These are phyloP conservation scores for Lumnitzera racemosa DNA, from an alignment of 345 rosid genomes.

Conservation along the genomic window DNA sequence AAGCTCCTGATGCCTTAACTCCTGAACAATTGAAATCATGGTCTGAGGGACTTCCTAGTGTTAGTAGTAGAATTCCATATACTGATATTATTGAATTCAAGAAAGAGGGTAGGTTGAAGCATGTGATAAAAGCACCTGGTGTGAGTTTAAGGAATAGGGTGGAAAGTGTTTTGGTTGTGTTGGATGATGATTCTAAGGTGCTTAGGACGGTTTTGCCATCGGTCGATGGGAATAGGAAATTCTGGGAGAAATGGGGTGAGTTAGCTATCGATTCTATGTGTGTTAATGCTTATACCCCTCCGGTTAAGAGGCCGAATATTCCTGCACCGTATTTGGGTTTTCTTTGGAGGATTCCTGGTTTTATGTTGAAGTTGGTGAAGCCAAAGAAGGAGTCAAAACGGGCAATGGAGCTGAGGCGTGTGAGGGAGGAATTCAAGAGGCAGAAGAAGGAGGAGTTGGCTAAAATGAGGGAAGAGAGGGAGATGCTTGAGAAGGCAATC, in stretches of 20 bases:
- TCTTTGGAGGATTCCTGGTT: conserved; percentile 58
- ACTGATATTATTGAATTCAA: conserved; percentile 58
- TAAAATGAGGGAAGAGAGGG: conserved; percentile 54
- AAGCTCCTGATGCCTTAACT: conserved; percentile 43
- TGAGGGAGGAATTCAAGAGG: conserved; percentile 65
- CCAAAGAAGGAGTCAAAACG: conserved; percentile 72
- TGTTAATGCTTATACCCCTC: conserved; percentile 76
- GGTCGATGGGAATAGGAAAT: conserved; percentile 50
- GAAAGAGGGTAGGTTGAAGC: conserved; percentile 59
- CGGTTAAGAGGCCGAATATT: conserved; percentile 62
- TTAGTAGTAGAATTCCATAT: conserved; percentile 58
- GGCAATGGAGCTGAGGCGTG: conserved; percentile 50
- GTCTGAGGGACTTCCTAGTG: conserved; percentile 63
- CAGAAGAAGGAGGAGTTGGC: conserved; percentile 46
- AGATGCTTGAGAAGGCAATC: conserved; percentile 55
- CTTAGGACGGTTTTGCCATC: conserved; percentile 80
- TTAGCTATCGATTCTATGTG: conserved; percentile 52
- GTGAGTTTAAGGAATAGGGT: conserved; percentile 33
- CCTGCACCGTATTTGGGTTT: conserved; percentile 75
- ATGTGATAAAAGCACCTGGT: conserved; percentile 60
- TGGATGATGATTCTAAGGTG: conserved; percentile 80
- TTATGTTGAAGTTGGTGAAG: conserved; percentile 37
- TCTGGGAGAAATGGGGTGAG: conserved; percentile 82
- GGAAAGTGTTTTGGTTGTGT: conserved; percentile 67
- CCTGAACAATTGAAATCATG: conserved; percentile 72